These are phyloP conservation scores for Cercospora beticola DNA, from an alignment of 2,329 filamentous ascomycete species.

Conservation along the genomic window DNA sequence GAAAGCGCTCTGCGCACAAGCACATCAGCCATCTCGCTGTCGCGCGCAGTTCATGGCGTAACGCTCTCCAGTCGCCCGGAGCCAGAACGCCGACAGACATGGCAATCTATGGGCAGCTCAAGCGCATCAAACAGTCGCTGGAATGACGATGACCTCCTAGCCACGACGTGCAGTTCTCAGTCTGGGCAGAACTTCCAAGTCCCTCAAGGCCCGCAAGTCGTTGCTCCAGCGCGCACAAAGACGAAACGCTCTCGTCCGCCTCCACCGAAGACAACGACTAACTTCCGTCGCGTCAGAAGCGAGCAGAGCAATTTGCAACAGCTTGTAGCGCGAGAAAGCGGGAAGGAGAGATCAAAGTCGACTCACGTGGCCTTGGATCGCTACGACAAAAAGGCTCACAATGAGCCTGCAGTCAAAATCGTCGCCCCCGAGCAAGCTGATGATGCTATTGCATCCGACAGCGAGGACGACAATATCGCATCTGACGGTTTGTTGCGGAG, in stretches of 20 bases:
- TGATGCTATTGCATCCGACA: constrained; percentile 25
- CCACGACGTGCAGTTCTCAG: constrained; percentile 2
- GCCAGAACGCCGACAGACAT: neutral
- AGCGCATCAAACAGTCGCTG: constrained; percentile 8
- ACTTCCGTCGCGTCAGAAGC: constrained; percentile 4
- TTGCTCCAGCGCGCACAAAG: neutral
- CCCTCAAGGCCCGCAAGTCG: neutral
- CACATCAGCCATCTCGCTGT: constrained; percentile 17
- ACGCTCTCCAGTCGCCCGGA: neutral
- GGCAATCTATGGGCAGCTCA: constrained; percentile 2
- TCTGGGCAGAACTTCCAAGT: neutral
- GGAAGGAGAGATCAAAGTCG: neutral
- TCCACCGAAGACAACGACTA: neutral
- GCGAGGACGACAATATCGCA: constrained; percentile 19
- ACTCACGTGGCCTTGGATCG: neutral
- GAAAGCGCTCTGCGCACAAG: neutral
- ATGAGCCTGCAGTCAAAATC: neutral
- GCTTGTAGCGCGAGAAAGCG: neutral
- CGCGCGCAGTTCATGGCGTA: neutral
- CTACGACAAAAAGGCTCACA: neutral
- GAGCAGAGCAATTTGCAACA: constrained; percentile 6
- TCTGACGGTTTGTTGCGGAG: neutral
- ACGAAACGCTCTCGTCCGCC: neutral
- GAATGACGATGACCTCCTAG: constrained; percentile 16
- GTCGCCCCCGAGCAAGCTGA: constrained; percentile 11